Conservation (phyloP, 2,329 filamentous ascomycete species). For the Penicillium brasilianum region DNA sequence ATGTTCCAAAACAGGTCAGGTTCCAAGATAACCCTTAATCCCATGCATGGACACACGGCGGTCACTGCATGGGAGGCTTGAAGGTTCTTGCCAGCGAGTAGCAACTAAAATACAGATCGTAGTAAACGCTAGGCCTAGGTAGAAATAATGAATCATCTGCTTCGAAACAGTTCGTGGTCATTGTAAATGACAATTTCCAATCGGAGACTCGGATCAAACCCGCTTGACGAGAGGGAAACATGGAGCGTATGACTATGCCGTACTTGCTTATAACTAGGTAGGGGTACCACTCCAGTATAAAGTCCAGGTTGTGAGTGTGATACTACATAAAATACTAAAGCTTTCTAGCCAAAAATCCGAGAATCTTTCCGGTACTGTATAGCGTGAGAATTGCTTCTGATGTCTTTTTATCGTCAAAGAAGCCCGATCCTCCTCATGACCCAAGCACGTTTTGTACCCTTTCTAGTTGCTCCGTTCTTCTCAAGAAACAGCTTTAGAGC, state of each 20-base stretch:
- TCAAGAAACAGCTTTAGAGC: constrained; percentile 1
- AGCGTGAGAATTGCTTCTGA: neutral
- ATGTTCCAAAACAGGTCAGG: no score
- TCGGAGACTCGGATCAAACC: neutral
- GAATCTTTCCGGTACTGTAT: neutral
- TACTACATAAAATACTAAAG: constrained; percentile 1
- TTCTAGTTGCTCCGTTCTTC: constrained; percentile 3
- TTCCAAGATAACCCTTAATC: no score
- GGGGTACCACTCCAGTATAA: neutral
- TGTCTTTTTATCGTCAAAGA: neutral
- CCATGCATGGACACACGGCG: no score
- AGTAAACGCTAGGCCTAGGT: no score
- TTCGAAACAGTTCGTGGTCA: neutral
- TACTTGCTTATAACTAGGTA: neutral
- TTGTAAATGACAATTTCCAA: neutral
- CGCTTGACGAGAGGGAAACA: neutral
- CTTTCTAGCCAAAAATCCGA: neutral
- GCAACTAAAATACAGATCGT: no score
- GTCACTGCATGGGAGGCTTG: no score
- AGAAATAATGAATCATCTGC: no score
- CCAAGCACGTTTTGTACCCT: neutral
- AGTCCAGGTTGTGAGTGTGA: neutral
- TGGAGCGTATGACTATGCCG: neutral
- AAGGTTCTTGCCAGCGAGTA: no score
- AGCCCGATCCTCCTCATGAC: neutral